Conservation (phyloP, 2,329 filamentous ascomycete species). For the Malbranchea zuffiana region DNA sequence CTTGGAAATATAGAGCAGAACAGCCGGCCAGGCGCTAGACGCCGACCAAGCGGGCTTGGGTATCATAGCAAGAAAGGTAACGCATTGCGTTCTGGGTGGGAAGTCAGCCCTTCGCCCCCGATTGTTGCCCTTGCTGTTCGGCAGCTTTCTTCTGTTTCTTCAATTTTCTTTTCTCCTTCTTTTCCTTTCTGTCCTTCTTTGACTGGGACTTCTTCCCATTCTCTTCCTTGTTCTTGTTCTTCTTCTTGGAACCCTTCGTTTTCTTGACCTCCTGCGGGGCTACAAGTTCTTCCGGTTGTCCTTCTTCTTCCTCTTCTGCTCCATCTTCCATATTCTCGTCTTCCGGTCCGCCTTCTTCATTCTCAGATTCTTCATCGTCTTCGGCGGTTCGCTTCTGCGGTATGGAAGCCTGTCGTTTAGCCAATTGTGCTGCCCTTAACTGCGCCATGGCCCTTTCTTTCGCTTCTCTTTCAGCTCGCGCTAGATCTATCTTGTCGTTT, state of each 20-base stretch:
- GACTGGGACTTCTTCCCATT: constrained; percentile 26
- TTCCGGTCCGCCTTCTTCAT: constrained; percentile 23
- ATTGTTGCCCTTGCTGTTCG: background rate
- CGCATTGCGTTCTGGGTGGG: too few species aligned
- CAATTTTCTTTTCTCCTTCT: constrained; percentile 1
- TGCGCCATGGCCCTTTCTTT: constrained; percentile 42
- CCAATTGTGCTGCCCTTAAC: constrained; percentile 36
- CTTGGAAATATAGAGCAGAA: too few species aligned
- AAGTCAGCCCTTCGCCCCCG: too few species aligned
- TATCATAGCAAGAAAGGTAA: too few species aligned
- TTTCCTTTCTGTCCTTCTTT: constrained; percentile 8
- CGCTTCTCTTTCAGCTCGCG: constrained; percentile 40
- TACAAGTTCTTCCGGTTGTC: constrained; percentile 7
- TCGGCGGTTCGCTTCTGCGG: constrained; percentile 13
- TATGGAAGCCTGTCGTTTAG: constrained; percentile 26
- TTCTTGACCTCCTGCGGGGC: constrained; percentile 9
- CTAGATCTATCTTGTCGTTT: constrained; percentile 42
- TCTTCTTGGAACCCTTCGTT: constrained; percentile 12
- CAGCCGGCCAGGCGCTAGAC: too few species aligned
- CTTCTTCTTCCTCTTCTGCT: constrained; percentile 16
- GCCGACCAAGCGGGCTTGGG: too few species aligned
- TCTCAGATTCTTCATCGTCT: constrained; percentile 14
- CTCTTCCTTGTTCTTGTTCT: constrained; percentile 32
- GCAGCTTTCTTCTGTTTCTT: constrained; percentile 3
- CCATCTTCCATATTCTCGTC: constrained; percentile 22